phyloP scores from a whole-genome alignment of 768 basidiomycete species.

The Leccinum barrowsii region DNA sequence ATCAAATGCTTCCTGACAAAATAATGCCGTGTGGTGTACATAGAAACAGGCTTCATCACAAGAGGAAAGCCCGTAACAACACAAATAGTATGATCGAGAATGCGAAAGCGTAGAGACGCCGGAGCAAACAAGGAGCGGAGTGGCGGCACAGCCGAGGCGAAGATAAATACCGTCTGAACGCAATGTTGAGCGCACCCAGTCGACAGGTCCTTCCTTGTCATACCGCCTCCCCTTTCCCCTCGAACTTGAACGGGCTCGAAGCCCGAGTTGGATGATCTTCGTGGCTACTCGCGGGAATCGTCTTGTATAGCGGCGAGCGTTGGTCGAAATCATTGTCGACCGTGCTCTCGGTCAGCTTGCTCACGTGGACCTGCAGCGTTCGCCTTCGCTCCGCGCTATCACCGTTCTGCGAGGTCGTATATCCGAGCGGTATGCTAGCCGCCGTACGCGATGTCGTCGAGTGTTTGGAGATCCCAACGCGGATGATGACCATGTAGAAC shows the following conservation, averaged over 20 bases:
- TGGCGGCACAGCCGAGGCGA: too few species aligned
- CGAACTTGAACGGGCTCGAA: neutral
- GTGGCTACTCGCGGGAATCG: neutral
- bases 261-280: neutral
- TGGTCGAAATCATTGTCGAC: neutral
- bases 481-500: constrained; percentile 19
- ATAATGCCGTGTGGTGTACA: neutral
- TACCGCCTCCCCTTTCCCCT: neutral
- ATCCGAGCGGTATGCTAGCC: neutral
- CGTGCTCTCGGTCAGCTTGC: neutral
- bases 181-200: neutral
- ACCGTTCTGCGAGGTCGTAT: too few species aligned
- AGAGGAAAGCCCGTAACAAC: neutral
- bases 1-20: neutral
- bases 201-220: neutral
- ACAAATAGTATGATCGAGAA: neutral
- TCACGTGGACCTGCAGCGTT: neutral
- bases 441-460: neutral
- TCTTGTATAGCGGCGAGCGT: neutral
- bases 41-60: too few species aligned
- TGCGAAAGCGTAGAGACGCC: neutral
- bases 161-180: too few species aligned
- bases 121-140: neutral
- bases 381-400: neutral
- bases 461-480: constrained; percentile 1